Percentiles rank a stretch among this genome's conserved stretches.
phyloP scores from a whole-genome alignment of 208 protist genomes.

The Porcisia deanei region DNA sequence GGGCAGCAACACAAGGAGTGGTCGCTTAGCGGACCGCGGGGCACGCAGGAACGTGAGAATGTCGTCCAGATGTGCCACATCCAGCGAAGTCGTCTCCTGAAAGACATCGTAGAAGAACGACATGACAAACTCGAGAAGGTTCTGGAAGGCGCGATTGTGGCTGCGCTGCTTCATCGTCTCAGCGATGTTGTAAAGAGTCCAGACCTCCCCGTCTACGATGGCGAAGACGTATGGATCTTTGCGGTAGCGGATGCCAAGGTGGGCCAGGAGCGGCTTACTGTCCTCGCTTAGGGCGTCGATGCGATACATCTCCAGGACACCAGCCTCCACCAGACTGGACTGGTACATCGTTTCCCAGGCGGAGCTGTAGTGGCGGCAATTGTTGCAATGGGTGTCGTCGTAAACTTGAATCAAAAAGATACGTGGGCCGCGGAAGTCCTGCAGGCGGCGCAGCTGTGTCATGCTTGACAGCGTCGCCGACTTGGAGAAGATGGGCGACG shows the following conservation, averaged over 20 bases:
- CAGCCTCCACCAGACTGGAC: slow-evolving; percentile 55
- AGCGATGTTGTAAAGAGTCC: slow-evolving; percentile 50
- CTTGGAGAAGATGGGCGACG: slow-evolving; percentile 80
- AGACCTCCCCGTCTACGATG: slow-evolving; percentile 72
- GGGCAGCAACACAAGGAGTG: slow-evolving; percentile 49
- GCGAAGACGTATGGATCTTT: slow-evolving; percentile 40
- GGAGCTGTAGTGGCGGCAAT: slow-evolving; percentile 56
- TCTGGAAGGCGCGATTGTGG: slow-evolving; percentile 32
- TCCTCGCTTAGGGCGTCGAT: slow-evolving; percentile 72
- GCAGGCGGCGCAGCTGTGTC: slow-evolving; percentile 44
- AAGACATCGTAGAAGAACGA: slow-evolving; percentile 69
- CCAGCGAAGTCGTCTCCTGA: slow-evolving; percentile 32
- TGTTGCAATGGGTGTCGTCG: slow-evolving; percentile 52
- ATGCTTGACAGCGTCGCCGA: slow-evolving; percentile 50
- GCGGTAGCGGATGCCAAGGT: slow-evolving; percentile 41
- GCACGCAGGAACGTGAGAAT: slow-evolving; percentile 60
- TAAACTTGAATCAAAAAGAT: slow-evolving; percentile 80
- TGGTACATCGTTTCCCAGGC: slow-evolving; percentile 76
- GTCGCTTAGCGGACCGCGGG: slow-evolving; percentile 28
- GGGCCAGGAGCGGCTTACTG: slow-evolving; percentile 36
- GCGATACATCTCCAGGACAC: slow-evolving; percentile 77
- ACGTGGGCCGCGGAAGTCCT: slow-evolving; percentile 62
- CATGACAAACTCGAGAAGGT: slow-evolving; percentile 75
- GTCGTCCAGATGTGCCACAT: slow-evolving; percentile 28
- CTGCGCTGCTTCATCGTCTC: slow-evolving; percentile 39